Evolutionary conservation across 345 rosid species (phyloP), one percentile per base, ranked within the genome.

Genomic region (Clausena lansium): DNA sequence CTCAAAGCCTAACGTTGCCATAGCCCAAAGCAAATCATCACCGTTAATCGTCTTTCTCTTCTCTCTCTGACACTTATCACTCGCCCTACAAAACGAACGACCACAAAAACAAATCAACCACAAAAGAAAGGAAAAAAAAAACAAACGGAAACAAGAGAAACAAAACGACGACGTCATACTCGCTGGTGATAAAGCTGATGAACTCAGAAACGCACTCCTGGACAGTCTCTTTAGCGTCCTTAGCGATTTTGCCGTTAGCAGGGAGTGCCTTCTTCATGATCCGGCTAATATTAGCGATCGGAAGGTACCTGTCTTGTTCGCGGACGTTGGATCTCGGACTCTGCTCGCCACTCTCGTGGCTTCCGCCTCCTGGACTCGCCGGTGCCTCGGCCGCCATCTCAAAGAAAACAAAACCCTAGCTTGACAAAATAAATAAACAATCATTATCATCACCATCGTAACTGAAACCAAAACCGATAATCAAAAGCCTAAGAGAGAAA

Each of bases 51-150:
- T 93, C 91, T 93, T 95, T 87, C 99, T 85, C 90, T 95, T 93
- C 90, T 95, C 99, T 78, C 89, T 91, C 92, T 93, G 99, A 45
- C 99, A 95, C 87, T 93, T 95, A 83, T 95, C 98, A 86, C 99
- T 93, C 41, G 98, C 99, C 79, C 99, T 95, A 78, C 83, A 79
- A 15, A 27, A 61, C 70, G 36, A 22, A 30, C 11, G 52, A 22
- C 45, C 45, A 50, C 50, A 25, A 47, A 75, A 73, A 36, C 13
- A 55, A 67, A 74, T 47, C 32, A 70, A 70, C 22, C 35, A 41
- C 15, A 27, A 57, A 73, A 63, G 7, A 28, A 52, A 17, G 20
- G 6, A 24, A 67, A 19, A n/a, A 50, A 67, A 5, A 60, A 6
- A 0, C 28, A 69, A 47, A n/a, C 9, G 1, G 36, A 52, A 17